Percentiles rank a stretch among this genome's conserved stretches.
Conservation (phyloP, 768 basidiomycete species). For the Serendipita sp. region DNA sequence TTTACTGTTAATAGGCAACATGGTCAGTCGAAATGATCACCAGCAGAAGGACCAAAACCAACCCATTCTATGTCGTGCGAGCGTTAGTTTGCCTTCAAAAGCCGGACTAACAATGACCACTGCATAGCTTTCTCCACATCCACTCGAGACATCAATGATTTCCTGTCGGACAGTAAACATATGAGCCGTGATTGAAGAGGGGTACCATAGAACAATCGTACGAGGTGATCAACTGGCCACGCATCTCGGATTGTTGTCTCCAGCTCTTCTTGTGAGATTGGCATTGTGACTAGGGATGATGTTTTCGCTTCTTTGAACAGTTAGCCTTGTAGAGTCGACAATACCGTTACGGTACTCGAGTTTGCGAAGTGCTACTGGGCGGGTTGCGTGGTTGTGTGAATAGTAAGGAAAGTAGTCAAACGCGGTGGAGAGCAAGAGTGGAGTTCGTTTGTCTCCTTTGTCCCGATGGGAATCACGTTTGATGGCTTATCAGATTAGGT, state of each 20-base stretch:
- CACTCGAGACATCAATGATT: slow-evolving; percentile 61
- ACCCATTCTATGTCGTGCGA: slow-evolving; percentile 63
- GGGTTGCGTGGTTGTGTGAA: too few species aligned
- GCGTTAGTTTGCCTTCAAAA: slow-evolving; percentile 67
- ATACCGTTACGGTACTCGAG: not conserved
- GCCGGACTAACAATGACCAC: slow-evolving; percentile 65
- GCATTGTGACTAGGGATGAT: slow-evolving; percentile 28
- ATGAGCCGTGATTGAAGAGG: not conserved
- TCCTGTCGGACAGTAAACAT: slow-evolving; percentile 20
- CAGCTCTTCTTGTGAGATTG: slow-evolving; percentile 38
- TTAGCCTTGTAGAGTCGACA: too few species aligned
- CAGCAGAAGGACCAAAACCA: slow-evolving; percentile 14
- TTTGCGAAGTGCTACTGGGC: too few species aligned
- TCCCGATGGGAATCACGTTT: too few species aligned
- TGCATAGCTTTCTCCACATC: slow-evolving; percentile 66
- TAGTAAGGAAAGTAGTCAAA: too few species aligned
- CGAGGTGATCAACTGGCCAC: slow-evolving; percentile 46
- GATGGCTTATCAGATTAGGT: too few species aligned
- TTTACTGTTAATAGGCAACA: slow-evolving; percentile 37
- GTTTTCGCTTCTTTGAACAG: too few species aligned
- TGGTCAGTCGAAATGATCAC: not conserved
- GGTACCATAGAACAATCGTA: not conserved
- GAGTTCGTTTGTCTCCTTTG: not conserved
- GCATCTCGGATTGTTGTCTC: slow-evolving; percentile 48
- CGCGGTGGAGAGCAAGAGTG: not conserved